phyloP scores from a whole-genome alignment of 2,329 filamentous ascomycete genomes.

The Myriosclerotinia duriaeana region DNA sequence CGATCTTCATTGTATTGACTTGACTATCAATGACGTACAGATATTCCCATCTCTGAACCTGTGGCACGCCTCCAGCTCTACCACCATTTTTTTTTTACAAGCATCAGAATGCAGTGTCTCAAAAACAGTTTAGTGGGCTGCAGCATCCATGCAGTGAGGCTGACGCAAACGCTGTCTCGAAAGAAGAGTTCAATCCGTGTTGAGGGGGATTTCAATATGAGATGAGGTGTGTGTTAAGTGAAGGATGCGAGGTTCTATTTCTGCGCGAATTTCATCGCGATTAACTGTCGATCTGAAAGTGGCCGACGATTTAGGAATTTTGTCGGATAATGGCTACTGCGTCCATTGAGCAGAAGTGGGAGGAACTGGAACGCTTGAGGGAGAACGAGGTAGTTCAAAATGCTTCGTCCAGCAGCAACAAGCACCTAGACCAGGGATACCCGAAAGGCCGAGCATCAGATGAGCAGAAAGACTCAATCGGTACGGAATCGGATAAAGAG shows the following conservation, averaged over 20 bases:
- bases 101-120: constrained; percentile 11
- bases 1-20: background rate
- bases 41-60: background rate
- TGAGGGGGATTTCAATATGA: background rate
- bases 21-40: background rate
- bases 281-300: too few relatives aligned
- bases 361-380: background rate
- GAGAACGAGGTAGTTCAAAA: too few relatives aligned
- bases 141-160: background rate
- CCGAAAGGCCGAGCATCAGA: too few relatives aligned
- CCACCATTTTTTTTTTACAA: background rate
- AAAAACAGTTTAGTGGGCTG: constrained; percentile 8
- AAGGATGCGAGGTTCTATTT: background rate
- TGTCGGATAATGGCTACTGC: too few relatives aligned
- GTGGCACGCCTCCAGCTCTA: background rate
- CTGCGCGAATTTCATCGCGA: background rate
- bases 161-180: background rate
- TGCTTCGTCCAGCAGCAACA: too few relatives aligned
- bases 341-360: background rate
- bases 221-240: background rate
- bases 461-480: too few relatives aligned
- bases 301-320: too few relatives aligned
- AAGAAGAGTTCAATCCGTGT: background rate
- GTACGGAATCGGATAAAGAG: background rate
- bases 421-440: too few relatives aligned